These are phyloP conservation scores for Ceratobasidium sp. DNA, from an alignment of 1,284 basidiomycete genomes.

Conservation along the genomic window DNA sequence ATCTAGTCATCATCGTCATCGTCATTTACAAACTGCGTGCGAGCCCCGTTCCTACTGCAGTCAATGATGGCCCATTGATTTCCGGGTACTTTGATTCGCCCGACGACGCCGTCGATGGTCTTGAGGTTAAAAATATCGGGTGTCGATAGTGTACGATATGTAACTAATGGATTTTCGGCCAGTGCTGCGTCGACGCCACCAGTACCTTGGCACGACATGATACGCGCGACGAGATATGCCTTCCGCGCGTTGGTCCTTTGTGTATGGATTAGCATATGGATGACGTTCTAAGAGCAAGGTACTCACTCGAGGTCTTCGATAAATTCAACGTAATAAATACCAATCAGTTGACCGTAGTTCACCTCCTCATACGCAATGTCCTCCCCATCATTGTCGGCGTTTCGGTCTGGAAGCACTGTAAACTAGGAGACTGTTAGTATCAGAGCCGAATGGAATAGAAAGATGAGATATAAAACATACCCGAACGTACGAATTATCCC, in stretches of 20 bases:
- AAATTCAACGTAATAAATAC: constrained; percentile 6
- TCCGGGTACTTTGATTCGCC: neutral
- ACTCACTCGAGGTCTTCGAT: constrained; percentile 18
- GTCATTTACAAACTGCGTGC: constrained; percentile 24
- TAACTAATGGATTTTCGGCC: constrained; percentile 4
- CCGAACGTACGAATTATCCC: constrained; percentile 24
- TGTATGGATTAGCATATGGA: neutral
- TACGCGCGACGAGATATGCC: constrained; percentile 9
- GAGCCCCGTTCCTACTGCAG: constrained; percentile 12
- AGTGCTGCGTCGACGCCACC: constrained; percentile 17
- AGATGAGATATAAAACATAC: neutral
- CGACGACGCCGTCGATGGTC: neutral
- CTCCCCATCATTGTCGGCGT: neutral
- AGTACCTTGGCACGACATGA: constrained; percentile 4
- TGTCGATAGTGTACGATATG: neutral
- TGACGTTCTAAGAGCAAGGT: neutral
- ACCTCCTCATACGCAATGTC: neutral
- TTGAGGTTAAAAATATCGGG: constrained; percentile 16
- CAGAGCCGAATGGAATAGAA: neutral
- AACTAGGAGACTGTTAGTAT: neutral
- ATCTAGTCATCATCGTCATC: constrained; percentile 4
- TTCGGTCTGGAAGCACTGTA: neutral
- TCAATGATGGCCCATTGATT: constrained; percentile 31
- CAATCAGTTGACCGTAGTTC: constrained; percentile 1
- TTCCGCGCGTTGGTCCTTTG: neutral